Evolutionary conservation across 305 asterid species (phyloP).

Genomic region (Fraxinus greggii): DNA sequence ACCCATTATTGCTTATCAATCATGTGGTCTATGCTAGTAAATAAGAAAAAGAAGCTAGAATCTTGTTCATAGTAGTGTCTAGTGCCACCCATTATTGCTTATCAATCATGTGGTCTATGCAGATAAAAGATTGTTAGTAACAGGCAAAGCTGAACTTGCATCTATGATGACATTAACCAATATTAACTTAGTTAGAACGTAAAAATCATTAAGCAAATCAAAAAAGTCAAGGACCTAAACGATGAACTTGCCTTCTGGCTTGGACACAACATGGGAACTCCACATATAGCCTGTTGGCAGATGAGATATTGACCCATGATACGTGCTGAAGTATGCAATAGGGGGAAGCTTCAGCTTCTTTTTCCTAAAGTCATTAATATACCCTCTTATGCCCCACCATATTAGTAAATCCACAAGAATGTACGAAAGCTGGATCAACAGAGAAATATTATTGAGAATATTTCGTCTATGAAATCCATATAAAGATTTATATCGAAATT

Average conservation of each 20-base stretch:
- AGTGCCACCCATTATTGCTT: not conserved
- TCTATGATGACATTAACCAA: not conserved
- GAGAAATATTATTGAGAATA: slow-evolving; percentile 23
- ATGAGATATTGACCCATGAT: slow-evolving; percentile 91
- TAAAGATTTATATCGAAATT: not conserved
- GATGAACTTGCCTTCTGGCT: slow-evolving; percentile 68
- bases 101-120: not conserved
- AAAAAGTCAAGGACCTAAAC: not conserved
- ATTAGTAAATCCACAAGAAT: slow-evolving; percentile 88
- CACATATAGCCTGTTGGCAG: slow-evolving; percentile 97
- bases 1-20: not conserved
- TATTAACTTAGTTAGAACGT: not conserved
- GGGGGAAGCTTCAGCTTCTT: slow-evolving; percentile 88
- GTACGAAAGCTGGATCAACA: slow-evolving; percentile 74
- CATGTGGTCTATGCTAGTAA: not conserved
- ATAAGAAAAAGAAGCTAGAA: not conserved
- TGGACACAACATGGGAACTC: slow-evolving; percentile 93
- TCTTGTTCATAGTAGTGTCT: not conserved
- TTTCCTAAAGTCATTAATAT: slow-evolving; percentile 83
- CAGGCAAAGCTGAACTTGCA: not conserved
- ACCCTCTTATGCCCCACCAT: slow-evolving; percentile 99
- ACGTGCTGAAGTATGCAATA: slow-evolving; percentile 88
- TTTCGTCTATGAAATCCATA: not conserved
- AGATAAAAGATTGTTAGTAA: not conserved
- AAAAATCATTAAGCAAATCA: not conserved